phyloP scores from a whole-genome alignment of 2,329 filamentous ascomycete genomes.

The Paraconiothyrium brasiliense region DNA sequence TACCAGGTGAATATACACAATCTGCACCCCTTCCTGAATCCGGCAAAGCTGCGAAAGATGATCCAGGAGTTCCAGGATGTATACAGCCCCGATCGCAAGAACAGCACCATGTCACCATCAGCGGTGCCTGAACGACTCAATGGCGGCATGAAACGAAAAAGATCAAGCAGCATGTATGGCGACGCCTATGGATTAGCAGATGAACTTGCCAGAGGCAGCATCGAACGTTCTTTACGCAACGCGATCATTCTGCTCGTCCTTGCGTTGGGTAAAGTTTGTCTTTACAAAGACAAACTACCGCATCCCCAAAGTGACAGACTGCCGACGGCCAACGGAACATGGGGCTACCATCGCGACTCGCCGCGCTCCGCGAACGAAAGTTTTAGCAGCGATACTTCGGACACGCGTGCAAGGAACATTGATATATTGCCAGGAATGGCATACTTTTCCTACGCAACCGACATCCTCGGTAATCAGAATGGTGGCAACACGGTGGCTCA shows the following conservation, averaged over 20 bases:
- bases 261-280: constrained; percentile 85
- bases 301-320: constrained; percentile 63
- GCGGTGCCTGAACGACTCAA: constrained; percentile 31
- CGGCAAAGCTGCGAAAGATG: constrained; percentile 61
- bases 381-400: constrained; percentile 38
- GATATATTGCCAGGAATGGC: constrained; percentile 89
- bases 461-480: constrained; percentile 83
- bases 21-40: constrained; percentile 71
- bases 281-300: constrained; percentile 61
- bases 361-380: constrained; percentile 52
- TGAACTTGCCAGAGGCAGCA: constrained; percentile 25
- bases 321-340: constrained; percentile 26
- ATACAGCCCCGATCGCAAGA: constrained; percentile 44
- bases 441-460: constrained; percentile 86
- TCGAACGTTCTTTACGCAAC: constrained; percentile 60
- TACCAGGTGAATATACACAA: constrained; percentile 70
- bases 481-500: constrained; percentile 83
- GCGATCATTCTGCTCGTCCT: constrained; percentile 84
- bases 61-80: constrained; percentile 57
- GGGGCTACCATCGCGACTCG: constrained; percentile 43
- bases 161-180: constrained; percentile 39
- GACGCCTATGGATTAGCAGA: constrained; percentile 33
- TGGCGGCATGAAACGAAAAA: constrained; percentile 47
- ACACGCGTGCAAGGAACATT: constrained; percentile 67
- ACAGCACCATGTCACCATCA: constrained; percentile 35